phyloP scores from a whole-genome alignment of 2,329 filamentous ascomycete genomes.

The Esteya vermicola region DNA sequence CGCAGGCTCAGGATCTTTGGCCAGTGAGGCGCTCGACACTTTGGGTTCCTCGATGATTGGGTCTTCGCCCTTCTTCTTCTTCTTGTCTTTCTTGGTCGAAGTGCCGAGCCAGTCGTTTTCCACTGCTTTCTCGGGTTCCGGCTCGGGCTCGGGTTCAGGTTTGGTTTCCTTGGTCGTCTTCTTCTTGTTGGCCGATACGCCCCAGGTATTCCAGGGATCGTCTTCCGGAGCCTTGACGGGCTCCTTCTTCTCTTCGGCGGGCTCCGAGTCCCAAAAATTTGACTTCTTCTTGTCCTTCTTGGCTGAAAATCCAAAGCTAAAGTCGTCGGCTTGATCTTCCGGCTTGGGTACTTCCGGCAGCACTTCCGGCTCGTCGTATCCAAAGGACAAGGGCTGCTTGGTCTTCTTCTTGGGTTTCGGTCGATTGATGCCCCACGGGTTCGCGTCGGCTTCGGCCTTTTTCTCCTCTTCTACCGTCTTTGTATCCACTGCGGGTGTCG shows the following conservation, averaged over 20 bases:
- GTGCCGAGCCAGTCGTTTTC: not conserved
- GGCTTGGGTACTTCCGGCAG: slow-evolving; percentile 20
- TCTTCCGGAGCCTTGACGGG: not conserved
- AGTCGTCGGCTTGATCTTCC: slow-evolving; percentile 19
- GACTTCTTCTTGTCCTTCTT: slow-evolving; percentile 30
- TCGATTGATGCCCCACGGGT: slow-evolving; percentile 33
- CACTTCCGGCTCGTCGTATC: no score
- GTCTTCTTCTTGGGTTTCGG: slow-evolving; percentile 39
- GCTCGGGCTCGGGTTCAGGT: no score
- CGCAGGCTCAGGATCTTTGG: slow-evolving; percentile 11
- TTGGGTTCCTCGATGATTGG: slow-evolving; percentile 7
- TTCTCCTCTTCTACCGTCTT: slow-evolving; percentile 21
- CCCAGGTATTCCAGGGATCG: not conserved
- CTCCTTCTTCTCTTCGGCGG: not conserved
- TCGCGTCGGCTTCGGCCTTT: slow-evolving; percentile 27
- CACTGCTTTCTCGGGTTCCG: not conserved
- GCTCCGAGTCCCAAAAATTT: not conserved
- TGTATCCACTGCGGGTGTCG: slow-evolving; percentile 15
- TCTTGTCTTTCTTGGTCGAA: slow-evolving; percentile 11
- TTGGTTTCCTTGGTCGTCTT: not conserved
- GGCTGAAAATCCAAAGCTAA: slow-evolving; percentile 17
- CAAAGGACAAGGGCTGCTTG: slow-evolving; percentile 26
- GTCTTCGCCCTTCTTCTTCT: slow-evolving; percentile 14
- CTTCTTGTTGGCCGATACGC: not conserved
- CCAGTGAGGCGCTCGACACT: slow-evolving; percentile 7